Evolutionary conservation across 139 green algal genomes (phyloP), one percentile per base, ranked within the genome.

Genomic region (Chlamydomonas urium): DNA sequence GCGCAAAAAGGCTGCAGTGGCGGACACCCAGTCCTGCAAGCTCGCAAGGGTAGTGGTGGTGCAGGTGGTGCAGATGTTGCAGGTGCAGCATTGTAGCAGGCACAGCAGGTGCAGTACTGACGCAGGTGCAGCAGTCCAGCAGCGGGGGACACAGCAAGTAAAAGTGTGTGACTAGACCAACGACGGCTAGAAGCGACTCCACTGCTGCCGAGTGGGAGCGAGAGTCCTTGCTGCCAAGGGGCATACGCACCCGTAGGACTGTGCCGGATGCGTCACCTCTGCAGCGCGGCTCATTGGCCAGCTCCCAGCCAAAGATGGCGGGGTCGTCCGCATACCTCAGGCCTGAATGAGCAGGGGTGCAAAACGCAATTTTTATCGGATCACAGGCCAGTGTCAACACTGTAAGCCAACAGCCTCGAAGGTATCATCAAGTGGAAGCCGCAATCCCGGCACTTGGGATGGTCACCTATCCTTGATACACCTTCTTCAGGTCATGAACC

Each of bases 261-360:
- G 24, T 28, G 21, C 23, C 63, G n/a, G 61, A 37, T 19, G 29
- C 33, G 2, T 74, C 50, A 1, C 42, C 72, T 66, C 89, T 77
- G 47, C 86, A 90, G 61, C 86, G 81, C 0, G 90, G 90, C 80
- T 96, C 90, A 62, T 96, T 96, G 36, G 92, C 83, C 0, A 96
- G 80, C 33, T 88, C 83, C 82, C 82, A 88, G 26, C 38, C 76
- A 31, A 96, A 69, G 73, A 96, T 93, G 72, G 90, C 86, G 38
- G 90, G 90, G 66, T 96, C 90, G 47, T 88, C 76, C 2, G 57
- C 65, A 79, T 90, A 89, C 1, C 81, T 74, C 36, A 69, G 19
- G 1, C 73, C 66, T 0, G 65, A 60, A 50, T 66, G 59, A 45
- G 31, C 28, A 66, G 8, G 29, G 24, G 28, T 38, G 29, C 6